Percentiles rank a stretch among this genome's conserved stretches.
Conservation (phyloP, 73 alveolate species). For the Paramecium pentaurelia region DNA sequence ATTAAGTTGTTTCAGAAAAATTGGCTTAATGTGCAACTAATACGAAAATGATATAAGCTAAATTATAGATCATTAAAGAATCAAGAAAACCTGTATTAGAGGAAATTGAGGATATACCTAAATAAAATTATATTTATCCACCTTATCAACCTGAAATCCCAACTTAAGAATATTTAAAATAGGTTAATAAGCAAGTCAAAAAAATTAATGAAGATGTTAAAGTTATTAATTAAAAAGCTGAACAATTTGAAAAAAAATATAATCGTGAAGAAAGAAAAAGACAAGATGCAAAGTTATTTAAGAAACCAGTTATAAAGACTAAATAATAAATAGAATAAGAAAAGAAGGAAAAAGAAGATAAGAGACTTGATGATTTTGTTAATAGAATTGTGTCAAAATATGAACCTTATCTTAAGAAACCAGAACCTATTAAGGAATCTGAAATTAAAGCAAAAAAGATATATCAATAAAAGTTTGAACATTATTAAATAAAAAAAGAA, state of each 20-base stretch:
- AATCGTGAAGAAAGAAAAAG: not conserved
- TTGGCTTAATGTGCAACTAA: not conserved
- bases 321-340: not conserved
- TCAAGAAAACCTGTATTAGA: not conserved
- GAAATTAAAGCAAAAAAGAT: not conserved
- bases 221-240: not conserved
- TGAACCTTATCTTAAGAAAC: not conserved
- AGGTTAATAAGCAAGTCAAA: not conserved
- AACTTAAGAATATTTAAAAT: not conserved
- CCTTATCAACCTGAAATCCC: not conserved
- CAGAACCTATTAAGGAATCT: not conserved
- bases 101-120: not conserved
- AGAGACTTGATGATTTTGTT: slow-evolving; percentile 25
- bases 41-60: not conserved
- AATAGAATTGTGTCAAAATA: not conserved
- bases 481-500: not conserved
- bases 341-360: slow-evolving; percentile 16
- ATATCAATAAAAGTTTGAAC: not conserved
- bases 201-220: not conserved
- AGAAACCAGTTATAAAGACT: not conserved
- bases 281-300: not conserved
- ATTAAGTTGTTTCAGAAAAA: not conserved
- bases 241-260: not conserved
- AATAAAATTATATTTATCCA: not conserved
- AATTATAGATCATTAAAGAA: not conserved